Base-by-base conservation (phyloP, 2,329 filamentous ascomycete species). In the Xylariaceae sp. region DNA sequence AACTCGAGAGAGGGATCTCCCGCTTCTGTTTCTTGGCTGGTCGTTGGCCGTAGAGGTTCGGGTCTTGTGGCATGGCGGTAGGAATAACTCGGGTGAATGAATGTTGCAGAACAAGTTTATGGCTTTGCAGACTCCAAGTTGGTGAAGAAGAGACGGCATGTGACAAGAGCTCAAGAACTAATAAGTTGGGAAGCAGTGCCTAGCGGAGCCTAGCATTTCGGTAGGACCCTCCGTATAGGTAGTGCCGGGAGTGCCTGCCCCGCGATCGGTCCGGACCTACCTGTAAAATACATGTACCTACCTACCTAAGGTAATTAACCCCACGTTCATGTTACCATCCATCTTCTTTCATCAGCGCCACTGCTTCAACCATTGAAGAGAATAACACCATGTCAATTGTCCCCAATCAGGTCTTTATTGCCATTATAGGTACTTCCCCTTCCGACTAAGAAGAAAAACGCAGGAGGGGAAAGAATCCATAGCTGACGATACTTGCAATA, bases 21-120 rank as follows among this genome's bases (percentile, higher is more conserved):
- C 82, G 83, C 61, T 78, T 78, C 54, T 79, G 75, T 57, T 82
- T 83, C 66, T 90, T 92, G 10, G 79, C 72, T 29, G 82, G 80
- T 44, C 80, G 79, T 42, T 85, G 78, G 60, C 89, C 89, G 67
- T 96, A 96, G 12, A 96, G 79, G 52, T 82, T 70, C 7, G 79
- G 75, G 55, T 89, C 83, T 65, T 81, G 77, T 11, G 79, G 71
- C 79, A 81, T 82, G 4, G n/a, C n/a, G n/a, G n/a, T n/a, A n/a
- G n/a, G n/a, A n/a, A n/a, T n/a, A n/a, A n/a, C n/a, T n/a, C n/a
- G n/a, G n/a, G n/a, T n/a, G n/a, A n/a, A n/a, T n/a, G n/a, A n/a
- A n/a, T n/a, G n/a, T n/a, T n/a, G n/a, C n/a, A n/a, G n/a, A n/a
- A n/a, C n/a, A n/a, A n/a, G n/a, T n/a, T n/a, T n/a, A n/a, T n/a